Base-by-base conservation (phyloP, 2,329 filamentous ascomycete species). In the Neoascochyta sp. region DNA sequence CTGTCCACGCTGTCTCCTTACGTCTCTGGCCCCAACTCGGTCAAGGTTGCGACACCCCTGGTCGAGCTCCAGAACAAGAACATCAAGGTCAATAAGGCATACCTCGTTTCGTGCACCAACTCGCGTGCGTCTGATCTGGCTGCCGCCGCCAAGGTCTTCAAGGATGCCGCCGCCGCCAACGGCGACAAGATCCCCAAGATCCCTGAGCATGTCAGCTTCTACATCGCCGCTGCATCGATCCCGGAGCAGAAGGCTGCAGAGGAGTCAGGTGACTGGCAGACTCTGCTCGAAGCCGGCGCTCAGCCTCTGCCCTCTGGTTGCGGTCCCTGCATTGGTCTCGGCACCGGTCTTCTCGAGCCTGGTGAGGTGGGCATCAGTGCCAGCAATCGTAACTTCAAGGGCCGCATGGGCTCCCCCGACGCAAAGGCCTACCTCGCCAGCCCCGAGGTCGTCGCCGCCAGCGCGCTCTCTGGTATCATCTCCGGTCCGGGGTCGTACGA, bases 51-150 rank as follows among this genome's bases (percentile, higher is more conserved):
- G 0, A 94, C 81, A 0, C 86, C 90, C 0, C 63, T 96, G 1
- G 66, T 70, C 4, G 78, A 90, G 17, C 75, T 96, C 1, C 82
- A 83, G 48, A 57, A 74, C 0, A 71, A 90, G 55, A 67, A 84
- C 43, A 94, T 96, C 59, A 74, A 77, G 27, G 64, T 96, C 13
- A 67, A 95, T 68, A 87, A 84, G 56, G 88, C 86, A 0, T 95
- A 95, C 59, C 70, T 95, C 0, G 82, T 95, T 0, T 88, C 82
- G 0, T 96, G 90, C 69, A 96, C 90, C 5, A 95, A 95, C 65
- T 81, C 78, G 0, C 74, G 90, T 27, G 76, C 80, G 7, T 88
- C 85, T 0, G 90, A 96, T 59, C 70, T 96, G 9, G 80, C 79
- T 0, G 80, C 83, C 0, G 90, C 90, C 1, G 89, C 88, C 1